Conservation (phyloP, 352 stramenopile species). For the Pythium monospermum region DNA sequence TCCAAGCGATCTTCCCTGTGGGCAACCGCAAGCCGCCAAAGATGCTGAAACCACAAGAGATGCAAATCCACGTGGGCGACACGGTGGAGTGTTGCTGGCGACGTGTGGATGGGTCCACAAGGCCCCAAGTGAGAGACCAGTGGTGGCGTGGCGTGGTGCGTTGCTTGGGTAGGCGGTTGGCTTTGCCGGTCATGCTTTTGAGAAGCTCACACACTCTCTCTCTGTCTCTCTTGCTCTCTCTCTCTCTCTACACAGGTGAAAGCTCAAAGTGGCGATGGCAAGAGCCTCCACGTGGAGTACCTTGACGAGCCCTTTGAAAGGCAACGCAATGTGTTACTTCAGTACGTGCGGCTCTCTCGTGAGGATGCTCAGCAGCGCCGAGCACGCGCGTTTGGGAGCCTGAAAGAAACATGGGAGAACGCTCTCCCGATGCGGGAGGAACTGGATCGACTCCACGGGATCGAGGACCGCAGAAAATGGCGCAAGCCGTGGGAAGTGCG, state of each 20-base stretch:
- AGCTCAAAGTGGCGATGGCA: too few species aligned
- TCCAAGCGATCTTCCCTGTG: slow-evolving; percentile 36
- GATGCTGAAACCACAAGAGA: slow-evolving; percentile 8
- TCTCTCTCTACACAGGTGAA: too few species aligned
- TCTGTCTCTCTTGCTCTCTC: too few species aligned
- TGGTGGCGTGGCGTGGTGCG: slow-evolving; percentile 36
- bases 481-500: slow-evolving; percentile 23
- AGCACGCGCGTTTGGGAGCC: slow-evolving; percentile 23
- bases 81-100: slow-evolving; percentile 48
- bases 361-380: slow-evolving; percentile 22
- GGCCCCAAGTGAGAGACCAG: slow-evolving; percentile 7
- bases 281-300: slow-evolving; percentile 37
- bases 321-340: slow-evolving; percentile 32
- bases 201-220: too few species aligned
- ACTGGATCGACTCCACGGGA: slow-evolving; percentile 24
- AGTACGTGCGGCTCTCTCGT: slow-evolving; percentile 29
- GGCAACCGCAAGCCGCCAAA: background rate
- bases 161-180: background rate
- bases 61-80: slow-evolving; percentile 29
- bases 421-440: slow-evolving; percentile 29
- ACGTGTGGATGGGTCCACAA: slow-evolving; percentile 23
- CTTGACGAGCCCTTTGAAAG: slow-evolving; percentile 42
- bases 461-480: slow-evolving; percentile 20
- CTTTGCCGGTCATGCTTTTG: background rate
- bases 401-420: slow-evolving; percentile 32